Base-by-base conservation (phyloP, 768 basidiomycete genomes). In the Mycena pura region DNA sequence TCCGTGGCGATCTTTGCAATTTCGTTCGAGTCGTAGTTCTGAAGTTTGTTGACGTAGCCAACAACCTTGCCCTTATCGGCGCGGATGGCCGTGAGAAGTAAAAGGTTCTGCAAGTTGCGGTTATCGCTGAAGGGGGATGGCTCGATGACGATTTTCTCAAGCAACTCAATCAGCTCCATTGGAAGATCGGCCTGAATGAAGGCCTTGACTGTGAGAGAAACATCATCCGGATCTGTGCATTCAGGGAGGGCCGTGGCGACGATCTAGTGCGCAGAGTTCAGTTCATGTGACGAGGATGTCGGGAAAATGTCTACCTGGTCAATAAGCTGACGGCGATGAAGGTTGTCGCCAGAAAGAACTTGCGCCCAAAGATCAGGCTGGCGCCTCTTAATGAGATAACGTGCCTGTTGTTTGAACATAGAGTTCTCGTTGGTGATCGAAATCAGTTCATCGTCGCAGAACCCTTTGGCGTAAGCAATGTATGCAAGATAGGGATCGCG, bases 341-440 rank as follows among this genome's bases (percentile, higher is more conserved):
- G 84, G 75, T 97, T 98, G 64, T 95, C 95, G 4, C 86, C 83
- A 11, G 86, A 82, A 55, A 99, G 88, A 32, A 99, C 97, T 76
- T 98, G 95, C 2, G 91, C 87, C 97, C 97, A 99, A 28, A 99
- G 86, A 62, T 99, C 97, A 15, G 92, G 87, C 63, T 93, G 89
- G 63, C 97, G 93, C 68, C 97, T 90, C 77, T 96, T 97, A 72
- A 98, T 93, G 58, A 99, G 87, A 77, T 99, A 99, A 27, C 97
- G 90, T 51, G 97, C 93, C 76, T 99, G 97, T 70, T 99, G 96
- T 78, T 99, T 99, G 86, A 96, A 99, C 97, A 99, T 99, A 13
- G 95, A 90, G 80, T 99, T 99, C 66, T 96, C 96, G 72, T 99
- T 99, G 46, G 97, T 99, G 74, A 99, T 96, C 21, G 87, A 75